Evolutionary conservation across 1,139 yeast species (phyloP).

Genomic region (Candida sp.): DNA sequence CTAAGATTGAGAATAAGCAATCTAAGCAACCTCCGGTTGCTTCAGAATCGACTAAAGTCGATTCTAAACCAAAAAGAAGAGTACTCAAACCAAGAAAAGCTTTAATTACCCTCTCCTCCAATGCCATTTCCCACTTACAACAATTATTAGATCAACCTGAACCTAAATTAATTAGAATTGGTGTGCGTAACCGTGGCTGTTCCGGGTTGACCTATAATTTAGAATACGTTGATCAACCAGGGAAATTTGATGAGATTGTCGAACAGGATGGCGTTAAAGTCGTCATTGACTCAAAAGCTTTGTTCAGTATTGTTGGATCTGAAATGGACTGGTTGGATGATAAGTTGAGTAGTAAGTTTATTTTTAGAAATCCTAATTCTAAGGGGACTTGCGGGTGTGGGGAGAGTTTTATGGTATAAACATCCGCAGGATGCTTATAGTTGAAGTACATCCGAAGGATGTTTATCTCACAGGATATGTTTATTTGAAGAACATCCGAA

Average conservation of each 20-base stretch:
- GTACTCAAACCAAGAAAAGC: constrained; percentile 80
- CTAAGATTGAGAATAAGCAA: not conserved
- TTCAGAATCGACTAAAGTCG: not conserved
- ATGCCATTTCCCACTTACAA: constrained; percentile 69
- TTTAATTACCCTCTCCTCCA: constrained; percentile 71
- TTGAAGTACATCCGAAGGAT: not conserved
- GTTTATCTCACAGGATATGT: too few relatives aligned
- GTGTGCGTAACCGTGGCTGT: constrained; percentile 96
- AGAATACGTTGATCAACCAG: constrained; percentile 86
- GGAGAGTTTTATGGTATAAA: constrained; percentile 92
- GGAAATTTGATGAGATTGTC: constrained; percentile 89
- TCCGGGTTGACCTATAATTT: constrained; percentile 91
- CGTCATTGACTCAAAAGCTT: constrained; percentile 90
- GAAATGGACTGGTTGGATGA: constrained; percentile 99
- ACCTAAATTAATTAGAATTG: constrained; percentile 86
- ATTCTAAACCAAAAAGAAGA: constrained; percentile 45
- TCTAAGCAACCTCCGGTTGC: not conserved
- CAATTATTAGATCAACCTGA: constrained; percentile 72
- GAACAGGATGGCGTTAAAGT: constrained; percentile 94
- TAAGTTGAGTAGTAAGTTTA: constrained; percentile 82
- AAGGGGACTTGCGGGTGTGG: constrained; percentile 99
- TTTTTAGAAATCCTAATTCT: constrained; percentile 91
- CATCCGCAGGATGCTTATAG: too few relatives aligned
- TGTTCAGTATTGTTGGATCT: constrained; percentile 92
- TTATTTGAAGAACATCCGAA: too few relatives aligned